phyloP scores from a whole-genome alignment of 352 stramenopile species.

The Phytophthora sansomeana region DNA sequence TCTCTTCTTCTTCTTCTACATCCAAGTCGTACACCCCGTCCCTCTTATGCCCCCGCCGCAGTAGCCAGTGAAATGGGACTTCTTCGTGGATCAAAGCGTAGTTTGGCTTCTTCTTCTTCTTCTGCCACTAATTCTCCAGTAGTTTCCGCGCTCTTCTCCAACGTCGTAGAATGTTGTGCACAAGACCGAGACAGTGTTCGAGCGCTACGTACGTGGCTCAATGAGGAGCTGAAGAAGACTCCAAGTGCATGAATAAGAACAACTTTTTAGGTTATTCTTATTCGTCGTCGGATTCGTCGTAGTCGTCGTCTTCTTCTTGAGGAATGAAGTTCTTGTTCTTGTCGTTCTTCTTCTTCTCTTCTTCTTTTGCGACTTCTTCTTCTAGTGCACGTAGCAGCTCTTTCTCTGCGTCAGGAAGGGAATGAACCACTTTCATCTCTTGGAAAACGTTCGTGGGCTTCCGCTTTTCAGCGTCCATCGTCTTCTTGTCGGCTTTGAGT shows the following conservation, averaged over 20 bases:
- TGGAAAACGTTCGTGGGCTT: not conserved
- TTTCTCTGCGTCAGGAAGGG: constrained; percentile 26
- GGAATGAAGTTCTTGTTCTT: constrained; percentile 13
- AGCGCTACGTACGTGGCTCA: constrained; percentile 46
- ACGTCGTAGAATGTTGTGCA: constrained; percentile 54
- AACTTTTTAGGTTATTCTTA: constrained; percentile 6
- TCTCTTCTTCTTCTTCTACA: constrained; percentile 17
- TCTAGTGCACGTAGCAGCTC: constrained; percentile 48
- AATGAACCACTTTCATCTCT: not conserved
- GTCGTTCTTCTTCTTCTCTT: constrained; percentile 18
- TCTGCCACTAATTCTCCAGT: constrained; percentile 12
- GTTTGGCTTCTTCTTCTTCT: not conserved
- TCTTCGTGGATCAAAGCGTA: constrained; percentile 2
- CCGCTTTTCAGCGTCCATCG: not conserved
- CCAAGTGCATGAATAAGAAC: not conserved
- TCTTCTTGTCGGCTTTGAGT: not conserved
- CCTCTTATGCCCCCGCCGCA: constrained; percentile 7
- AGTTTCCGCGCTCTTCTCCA: constrained; percentile 48
- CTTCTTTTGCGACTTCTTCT: constrained; percentile 42
- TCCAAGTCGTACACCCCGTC: constrained; percentile 4
- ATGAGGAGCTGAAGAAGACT: constrained; percentile 56
- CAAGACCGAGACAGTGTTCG: constrained; percentile 54
- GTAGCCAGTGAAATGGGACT: constrained; percentile 10
- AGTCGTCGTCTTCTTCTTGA: constrained; percentile 43
- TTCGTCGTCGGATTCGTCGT: constrained; percentile 45